Percentiles rank a stretch among this genome's conserved stretches.
Evolutionary conservation across 768 basidiomycete genomes (phyloP).

Genomic region (Tremella mesenterica): DNA sequence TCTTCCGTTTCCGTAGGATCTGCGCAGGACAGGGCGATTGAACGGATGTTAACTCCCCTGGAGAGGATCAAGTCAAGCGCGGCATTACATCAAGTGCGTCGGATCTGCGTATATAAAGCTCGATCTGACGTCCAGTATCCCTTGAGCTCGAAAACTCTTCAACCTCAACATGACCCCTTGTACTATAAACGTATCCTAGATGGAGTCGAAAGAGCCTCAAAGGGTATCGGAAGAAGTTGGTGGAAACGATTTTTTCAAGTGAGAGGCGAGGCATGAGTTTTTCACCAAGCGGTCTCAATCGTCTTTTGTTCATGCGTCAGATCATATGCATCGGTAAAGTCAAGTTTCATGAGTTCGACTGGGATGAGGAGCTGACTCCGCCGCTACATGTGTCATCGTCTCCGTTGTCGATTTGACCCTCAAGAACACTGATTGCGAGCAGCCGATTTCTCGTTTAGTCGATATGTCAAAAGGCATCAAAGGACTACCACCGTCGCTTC

Average conservation of each 20-base stretch:
- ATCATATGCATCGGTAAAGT: no score
- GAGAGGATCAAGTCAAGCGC: constrained; percentile 9
- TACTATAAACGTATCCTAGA: constrained; percentile 38
- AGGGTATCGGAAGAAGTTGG: constrained; percentile 37
- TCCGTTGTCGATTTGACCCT: no score
- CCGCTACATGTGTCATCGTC: no score
- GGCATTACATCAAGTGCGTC: constrained; percentile 13
- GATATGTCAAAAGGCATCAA: no score
- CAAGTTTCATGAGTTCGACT: no score
- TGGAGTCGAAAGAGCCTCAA: constrained; percentile 30
- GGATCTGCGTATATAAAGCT: not conserved
- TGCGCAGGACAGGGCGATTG: not conserved
- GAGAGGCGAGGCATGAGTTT: constrained; percentile 34
- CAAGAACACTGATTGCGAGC: no score
- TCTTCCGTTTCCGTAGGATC: not conserved
- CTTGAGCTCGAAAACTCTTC: constrained; percentile 18
- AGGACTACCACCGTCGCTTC: no score
- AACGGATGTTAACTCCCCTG: constrained; percentile 12
- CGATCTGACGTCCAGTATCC: constrained; percentile 28
- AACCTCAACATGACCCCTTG: constrained; percentile 36
- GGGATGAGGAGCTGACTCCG: no score
- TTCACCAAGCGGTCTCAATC: no score
- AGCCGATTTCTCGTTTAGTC: no score
- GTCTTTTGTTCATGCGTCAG: no score
- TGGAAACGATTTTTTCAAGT: constrained; percentile 43